A percentile compares a stretch with the other conserved stretches of the same genome.
Conservation (phyloP, 768 basidiomycete species). For the Lenzites betulinus region DNA sequence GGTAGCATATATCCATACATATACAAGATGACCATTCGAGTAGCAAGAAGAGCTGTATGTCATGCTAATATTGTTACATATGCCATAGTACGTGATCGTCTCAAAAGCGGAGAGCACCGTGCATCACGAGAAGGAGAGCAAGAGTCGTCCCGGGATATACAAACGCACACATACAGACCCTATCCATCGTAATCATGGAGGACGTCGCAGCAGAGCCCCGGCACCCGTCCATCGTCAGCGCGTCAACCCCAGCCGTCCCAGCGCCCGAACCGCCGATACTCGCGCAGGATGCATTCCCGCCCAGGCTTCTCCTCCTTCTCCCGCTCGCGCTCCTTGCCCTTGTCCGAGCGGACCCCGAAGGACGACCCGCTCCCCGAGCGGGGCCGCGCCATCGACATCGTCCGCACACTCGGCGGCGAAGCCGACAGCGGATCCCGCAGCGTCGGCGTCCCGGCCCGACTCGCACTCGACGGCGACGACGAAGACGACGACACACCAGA, state of each 20-base stretch:
- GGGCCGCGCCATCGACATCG: constrained; percentile 41
- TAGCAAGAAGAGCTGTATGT: not conserved
- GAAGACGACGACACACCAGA: constrained; percentile 24
- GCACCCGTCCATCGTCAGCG: not conserved
- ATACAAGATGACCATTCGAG: constrained; percentile 6
- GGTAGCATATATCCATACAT: not conserved
- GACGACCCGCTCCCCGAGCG: constrained; percentile 62
- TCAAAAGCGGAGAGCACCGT: constrained; percentile 3
- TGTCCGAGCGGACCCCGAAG: constrained; percentile 44
- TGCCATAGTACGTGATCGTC: constrained; percentile 1
- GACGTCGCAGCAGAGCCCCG: not conserved
- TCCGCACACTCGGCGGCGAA: constrained; percentile 47
- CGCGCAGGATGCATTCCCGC: constrained; percentile 67
- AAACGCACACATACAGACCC: constrained; percentile 10
- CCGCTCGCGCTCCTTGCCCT: constrained; percentile 63
- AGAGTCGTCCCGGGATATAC: constrained; percentile 5
- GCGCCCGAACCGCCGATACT: constrained; percentile 80
- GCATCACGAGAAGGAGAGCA: not conserved
- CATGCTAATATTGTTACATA: constrained; percentile 8
- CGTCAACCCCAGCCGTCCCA: constrained; percentile 80
- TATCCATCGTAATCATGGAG: constrained; percentile 3
- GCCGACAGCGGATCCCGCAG: constrained; percentile 26
- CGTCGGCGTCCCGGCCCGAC: constrained; percentile 1
- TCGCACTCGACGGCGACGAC: constrained; percentile 18
- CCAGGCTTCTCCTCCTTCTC: constrained; percentile 61